Conservation (phyloP, 179 eudicot genomes). For the Beta lomatogona region DNA sequence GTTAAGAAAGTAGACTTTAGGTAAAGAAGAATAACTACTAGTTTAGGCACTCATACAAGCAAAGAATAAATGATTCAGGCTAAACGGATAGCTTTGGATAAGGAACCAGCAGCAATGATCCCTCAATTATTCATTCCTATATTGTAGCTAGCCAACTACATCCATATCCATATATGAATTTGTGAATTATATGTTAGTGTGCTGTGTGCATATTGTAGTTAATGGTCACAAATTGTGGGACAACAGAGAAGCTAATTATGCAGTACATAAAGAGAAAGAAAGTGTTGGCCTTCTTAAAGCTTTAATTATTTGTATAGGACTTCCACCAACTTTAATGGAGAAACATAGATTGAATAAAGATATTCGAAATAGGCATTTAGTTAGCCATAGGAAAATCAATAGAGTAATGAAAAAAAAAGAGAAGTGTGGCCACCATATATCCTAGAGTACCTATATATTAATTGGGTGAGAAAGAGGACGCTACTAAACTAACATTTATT, state of each 20-base stretch:
- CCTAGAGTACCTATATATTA: no score
- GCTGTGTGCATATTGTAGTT: constrained; percentile 14
- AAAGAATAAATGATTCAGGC: constrained; percentile 11
- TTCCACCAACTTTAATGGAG: constrained; percentile 17
- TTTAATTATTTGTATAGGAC: constrained; percentile 12
- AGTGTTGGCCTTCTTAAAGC: background rate
- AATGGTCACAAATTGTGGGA: constrained; percentile 11
- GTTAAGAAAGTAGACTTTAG: constrained; percentile 17
- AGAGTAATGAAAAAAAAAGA: no score
- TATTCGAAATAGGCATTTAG: background rate
- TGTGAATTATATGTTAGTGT: background rate
- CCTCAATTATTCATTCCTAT: constrained; percentile 1
- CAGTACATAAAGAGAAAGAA: background rate
- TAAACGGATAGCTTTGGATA: constrained; percentile 24
- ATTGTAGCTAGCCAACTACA: background rate
- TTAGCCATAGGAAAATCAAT: no score
- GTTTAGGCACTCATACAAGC: constrained; percentile 18
- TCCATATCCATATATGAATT: background rate
- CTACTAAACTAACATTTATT: no score
- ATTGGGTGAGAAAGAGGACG: no score
- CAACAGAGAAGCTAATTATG: background rate
- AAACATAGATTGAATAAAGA: background rate
- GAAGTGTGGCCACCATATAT: no score
- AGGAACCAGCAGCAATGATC: constrained; percentile 9
- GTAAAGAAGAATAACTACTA: constrained; percentile 12